A percentile compares a stretch with the other conserved stretches of the same genome.
Conservation (phyloP, 768 basidiomycete genomes). For the Pleurotus giganteus region DNA sequence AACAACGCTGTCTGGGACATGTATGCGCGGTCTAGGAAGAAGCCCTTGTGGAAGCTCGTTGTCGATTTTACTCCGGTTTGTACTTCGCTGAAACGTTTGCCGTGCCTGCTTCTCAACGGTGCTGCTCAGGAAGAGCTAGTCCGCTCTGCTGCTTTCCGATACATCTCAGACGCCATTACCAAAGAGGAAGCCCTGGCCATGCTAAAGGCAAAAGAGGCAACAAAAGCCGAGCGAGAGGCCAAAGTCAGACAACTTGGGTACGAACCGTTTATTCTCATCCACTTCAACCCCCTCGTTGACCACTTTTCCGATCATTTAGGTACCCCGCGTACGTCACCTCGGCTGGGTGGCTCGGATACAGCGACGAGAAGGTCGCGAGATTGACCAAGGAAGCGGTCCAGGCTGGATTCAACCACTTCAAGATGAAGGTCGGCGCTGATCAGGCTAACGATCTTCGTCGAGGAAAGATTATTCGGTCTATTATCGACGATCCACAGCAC, state of each 20-base stretch:
- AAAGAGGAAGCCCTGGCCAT: slow-evolving; percentile 84
- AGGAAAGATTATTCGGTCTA: slow-evolving; percentile 85
- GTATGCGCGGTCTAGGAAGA: slow-evolving; percentile 74
- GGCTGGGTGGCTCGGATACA: slow-evolving; percentile 92
- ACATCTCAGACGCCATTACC: slow-evolving; percentile 93
- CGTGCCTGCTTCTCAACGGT: slow-evolving; percentile 3
- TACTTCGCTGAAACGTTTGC: not conserved
- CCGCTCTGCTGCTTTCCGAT: slow-evolving; percentile 73
- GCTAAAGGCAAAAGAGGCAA: slow-evolving; percentile 72
- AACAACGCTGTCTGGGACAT: slow-evolving; percentile 96
- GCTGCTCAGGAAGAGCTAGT: slow-evolving; percentile 70
- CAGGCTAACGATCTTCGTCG: slow-evolving; percentile 81
- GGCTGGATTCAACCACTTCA: slow-evolving; percentile 97
- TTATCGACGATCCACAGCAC: slow-evolving; percentile 91
- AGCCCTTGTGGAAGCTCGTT: slow-evolving; percentile 93
- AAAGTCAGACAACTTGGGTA: slow-evolving; percentile 71
- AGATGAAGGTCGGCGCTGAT: slow-evolving; percentile 96
- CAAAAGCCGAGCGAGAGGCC: slow-evolving; percentile 77
- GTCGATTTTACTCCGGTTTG: slow-evolving; percentile 82
- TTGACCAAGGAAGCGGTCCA: slow-evolving; percentile 84
- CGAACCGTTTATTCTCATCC: slow-evolving; percentile 9
- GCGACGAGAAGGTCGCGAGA: slow-evolving; percentile 85
- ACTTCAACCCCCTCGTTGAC: not conserved
- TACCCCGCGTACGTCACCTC: slow-evolving; percentile 95
- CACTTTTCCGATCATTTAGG: slow-evolving; percentile 29